Evolutionary conservation across 306 rosid species (phyloP).

Genomic region (Malus fusca): DNA sequence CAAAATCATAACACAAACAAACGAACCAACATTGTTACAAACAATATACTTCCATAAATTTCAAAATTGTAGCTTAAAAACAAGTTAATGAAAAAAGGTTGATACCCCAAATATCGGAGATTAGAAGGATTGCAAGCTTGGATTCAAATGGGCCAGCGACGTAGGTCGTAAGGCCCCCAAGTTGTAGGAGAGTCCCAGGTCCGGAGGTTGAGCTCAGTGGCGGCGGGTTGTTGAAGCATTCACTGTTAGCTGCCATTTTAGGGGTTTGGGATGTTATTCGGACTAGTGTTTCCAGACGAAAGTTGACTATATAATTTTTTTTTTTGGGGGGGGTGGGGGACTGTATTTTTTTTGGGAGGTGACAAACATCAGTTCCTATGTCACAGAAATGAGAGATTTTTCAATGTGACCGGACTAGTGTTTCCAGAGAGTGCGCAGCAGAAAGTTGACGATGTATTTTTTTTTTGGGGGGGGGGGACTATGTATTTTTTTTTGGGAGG

Average conservation of each 20-base stretch:
- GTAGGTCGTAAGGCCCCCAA: conserved; percentile 37
- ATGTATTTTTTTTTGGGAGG: no score
- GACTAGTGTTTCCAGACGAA: neutral
- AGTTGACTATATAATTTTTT: neutral
- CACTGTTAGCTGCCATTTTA: conserved; percentile 35
- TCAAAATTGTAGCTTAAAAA: neutral
- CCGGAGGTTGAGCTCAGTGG: conserved; percentile 24
- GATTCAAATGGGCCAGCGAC: conserved; percentile 37
- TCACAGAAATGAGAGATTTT: no score
- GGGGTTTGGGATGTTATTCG: neutral
- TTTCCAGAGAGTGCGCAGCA: no score
- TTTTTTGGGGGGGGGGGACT: no score
- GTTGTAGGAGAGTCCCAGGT: conserved; percentile 24
- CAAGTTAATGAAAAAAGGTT: neutral
- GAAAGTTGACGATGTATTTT: no score
- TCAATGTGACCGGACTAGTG: no score
- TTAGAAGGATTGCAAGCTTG: conserved; percentile 36
- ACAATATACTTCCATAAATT: neutral
- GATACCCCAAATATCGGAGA: conserved; percentile 45
- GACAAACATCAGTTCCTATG: no score
- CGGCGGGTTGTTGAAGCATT: conserved; percentile 37
- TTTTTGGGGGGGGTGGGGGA: no score
- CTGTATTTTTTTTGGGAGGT: no score
- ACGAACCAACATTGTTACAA: neutral
- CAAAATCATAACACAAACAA: neutral